Conservation (phyloP, 1,284 basidiomycete genomes). For the Phellopilus nigrolimitatus region DNA sequence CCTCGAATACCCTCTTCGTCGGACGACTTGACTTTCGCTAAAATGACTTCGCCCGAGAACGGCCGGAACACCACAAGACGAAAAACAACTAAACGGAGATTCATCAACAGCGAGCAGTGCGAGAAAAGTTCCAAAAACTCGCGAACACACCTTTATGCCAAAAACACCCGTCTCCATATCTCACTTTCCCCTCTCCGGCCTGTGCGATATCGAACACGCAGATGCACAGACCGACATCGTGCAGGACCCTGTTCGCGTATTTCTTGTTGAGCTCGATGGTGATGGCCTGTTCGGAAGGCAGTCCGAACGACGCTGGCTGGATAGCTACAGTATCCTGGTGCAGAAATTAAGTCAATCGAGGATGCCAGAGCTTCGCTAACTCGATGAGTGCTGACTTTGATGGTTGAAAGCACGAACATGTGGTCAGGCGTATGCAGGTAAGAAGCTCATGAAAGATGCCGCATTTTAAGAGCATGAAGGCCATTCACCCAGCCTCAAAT, state of each 20-base stretch:
- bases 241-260: conserved; percentile 91
- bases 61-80: conserved; percentile 89
- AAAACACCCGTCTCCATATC: conserved; percentile 91
- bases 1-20: conserved; percentile 80
- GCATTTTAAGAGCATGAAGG: too few relatives aligned
- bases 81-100: conserved; percentile 77
- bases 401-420: conserved; percentile 59
- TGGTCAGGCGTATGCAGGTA: background rate
- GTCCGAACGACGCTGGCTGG: conserved; percentile 70
- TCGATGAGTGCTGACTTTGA: conserved; percentile 40
- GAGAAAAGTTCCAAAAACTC: conserved; percentile 4
- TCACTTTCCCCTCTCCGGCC: conserved; percentile 86
- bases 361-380: background rate
- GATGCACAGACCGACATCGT: conserved; percentile 88
- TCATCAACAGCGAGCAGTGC: background rate
- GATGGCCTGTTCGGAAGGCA: conserved; percentile 68
- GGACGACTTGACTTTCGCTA: conserved; percentile 84
- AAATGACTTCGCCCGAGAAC: conserved; percentile 84
- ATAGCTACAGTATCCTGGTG: conserved; percentile 72
- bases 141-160: conserved; percentile 82
- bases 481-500: too few relatives aligned
- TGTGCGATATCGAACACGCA: conserved; percentile 84
- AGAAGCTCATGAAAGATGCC: too few relatives aligned
- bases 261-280: conserved; percentile 85
- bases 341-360: background rate